Conservation (phyloP, 805 yeast species). For the Sugiyamaella smithiae region DNA sequence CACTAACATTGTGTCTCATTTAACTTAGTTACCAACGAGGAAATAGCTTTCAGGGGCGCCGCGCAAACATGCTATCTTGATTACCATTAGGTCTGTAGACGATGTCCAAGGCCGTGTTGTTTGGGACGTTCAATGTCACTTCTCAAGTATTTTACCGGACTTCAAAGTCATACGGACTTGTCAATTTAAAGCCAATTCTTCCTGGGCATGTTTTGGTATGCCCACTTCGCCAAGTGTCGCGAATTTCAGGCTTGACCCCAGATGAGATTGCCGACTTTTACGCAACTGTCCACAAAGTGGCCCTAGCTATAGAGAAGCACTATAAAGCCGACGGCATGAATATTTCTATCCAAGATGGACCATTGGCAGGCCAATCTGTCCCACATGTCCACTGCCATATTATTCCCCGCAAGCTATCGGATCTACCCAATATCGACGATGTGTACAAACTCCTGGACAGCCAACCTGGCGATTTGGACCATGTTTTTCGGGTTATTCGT, state of each 20-base stretch:
- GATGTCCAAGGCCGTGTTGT: conserved; percentile 24
- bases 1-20: too few species aligned
- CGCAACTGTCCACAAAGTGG: conserved; percentile 66
- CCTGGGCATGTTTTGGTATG: conserved; percentile 93
- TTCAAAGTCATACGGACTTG: conserved; percentile 73
- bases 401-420: conserved; percentile 68
- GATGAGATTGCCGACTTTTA: conserved; percentile 78
- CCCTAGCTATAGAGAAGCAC: conserved; percentile 58
- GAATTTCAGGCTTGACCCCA: conserved; percentile 64
- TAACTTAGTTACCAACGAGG: too few species aligned
- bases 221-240: conserved; percentile 66
- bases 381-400: conserved; percentile 94
- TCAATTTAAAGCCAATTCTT: conserved; percentile 85
- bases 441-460: conserved; percentile 65
- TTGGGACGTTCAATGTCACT: conserved; percentile 34
- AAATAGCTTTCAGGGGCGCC: too few species aligned
- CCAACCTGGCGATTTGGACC: conserved; percentile 48
- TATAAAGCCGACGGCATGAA: conserved; percentile 83
- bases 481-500: conserved; percentile 31
- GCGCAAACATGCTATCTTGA: too few species aligned
- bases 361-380: conserved; percentile 92
- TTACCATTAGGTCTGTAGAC: too few species aligned
- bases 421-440: conserved; percentile 66
- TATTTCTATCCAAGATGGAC: conserved; percentile 94
- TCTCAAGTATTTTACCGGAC: conserved; percentile 48